Conservation (phyloP, 1,284 basidiomycete species). For the Ceratobasidium sp. region DNA sequence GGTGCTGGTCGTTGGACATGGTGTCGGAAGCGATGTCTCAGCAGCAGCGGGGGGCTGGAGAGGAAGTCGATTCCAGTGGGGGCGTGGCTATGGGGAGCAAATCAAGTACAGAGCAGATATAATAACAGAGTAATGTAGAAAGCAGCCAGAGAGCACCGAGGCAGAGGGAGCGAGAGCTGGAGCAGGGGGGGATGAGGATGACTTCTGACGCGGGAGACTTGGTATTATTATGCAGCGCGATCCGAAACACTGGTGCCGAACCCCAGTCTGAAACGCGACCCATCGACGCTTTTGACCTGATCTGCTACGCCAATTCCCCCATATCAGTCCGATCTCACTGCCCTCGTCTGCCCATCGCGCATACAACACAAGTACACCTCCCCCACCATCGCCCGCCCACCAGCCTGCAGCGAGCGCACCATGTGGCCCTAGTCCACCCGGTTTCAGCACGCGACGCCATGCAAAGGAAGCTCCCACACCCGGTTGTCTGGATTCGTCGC, state of each 20-base stretch:
- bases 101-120: constrained; percentile 10
- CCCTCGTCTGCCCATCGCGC: too few species aligned
- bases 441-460: neutral
- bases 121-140: constrained; percentile 38
- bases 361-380: too few species aligned
- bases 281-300: constrained; percentile 14
- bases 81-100: constrained; percentile 43
- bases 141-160: too few species aligned
- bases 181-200: constrained; percentile 33
- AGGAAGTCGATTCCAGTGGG: constrained; percentile 50
- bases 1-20: constrained; percentile 29
- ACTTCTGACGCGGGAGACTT: constrained; percentile 15
- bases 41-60: constrained; percentile 47
- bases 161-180: constrained; percentile 23
- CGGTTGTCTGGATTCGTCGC: too few species aligned
- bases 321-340: constrained; percentile 28
- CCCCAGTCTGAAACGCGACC: constrained; percentile 10
- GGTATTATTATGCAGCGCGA: constrained; percentile 29
- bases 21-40: constrained; percentile 44
- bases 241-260: constrained; percentile 37
- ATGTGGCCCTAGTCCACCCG: too few species aligned
- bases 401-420: too few species aligned
- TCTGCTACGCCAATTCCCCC: constrained; percentile 5
- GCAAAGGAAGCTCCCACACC: too few species aligned
- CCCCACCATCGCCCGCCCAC: too few species aligned